These are phyloP conservation scores for Chlorella sp. DNA, from an alignment of 139 green algal species.

Conservation along the genomic window DNA sequence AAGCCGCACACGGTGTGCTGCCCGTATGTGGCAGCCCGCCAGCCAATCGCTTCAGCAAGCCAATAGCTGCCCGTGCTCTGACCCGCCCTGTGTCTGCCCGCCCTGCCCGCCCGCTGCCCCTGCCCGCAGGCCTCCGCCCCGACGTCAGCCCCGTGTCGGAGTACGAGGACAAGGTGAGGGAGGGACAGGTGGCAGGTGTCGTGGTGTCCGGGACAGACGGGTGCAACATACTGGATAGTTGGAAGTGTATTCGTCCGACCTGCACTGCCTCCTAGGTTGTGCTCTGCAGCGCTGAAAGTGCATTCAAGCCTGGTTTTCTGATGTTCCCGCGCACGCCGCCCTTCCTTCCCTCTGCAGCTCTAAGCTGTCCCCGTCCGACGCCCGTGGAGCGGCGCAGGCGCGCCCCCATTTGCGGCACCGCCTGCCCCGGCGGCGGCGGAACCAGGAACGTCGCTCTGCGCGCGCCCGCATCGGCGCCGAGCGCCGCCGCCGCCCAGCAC, in stretches of 20 bases:
- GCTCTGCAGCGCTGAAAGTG: too few species aligned
- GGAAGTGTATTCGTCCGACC: too few species aligned
- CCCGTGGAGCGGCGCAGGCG: neutral
- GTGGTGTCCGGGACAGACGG: neutral
- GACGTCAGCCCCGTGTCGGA: slow-evolving; percentile 65
- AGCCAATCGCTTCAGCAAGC: too few species aligned
- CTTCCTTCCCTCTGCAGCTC: neutral
- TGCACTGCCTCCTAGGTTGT: too few species aligned
- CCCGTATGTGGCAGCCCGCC: too few species aligned
- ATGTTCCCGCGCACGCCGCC: neutral
- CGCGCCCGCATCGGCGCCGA: neutral
- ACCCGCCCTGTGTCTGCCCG: neutral
- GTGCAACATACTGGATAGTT: neutral
- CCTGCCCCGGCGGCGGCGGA: neutral
- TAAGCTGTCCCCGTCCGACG: neutral
- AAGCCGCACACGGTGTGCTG: too few species aligned
- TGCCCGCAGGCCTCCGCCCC: slow-evolving; percentile 24
- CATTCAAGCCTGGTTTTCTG: neutral
- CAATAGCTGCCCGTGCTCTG: neutral
- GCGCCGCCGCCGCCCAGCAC: too few species aligned
- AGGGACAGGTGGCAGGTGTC: neutral
- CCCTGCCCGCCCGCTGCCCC: too few species aligned
- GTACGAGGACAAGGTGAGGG: slow-evolving; percentile 99
- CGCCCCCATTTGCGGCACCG: neutral
- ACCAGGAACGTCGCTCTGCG: neutral